phyloP scores from a whole-genome alignment of 1,284 basidiomycete species.

The Sporisorium graminicola region DNA sequence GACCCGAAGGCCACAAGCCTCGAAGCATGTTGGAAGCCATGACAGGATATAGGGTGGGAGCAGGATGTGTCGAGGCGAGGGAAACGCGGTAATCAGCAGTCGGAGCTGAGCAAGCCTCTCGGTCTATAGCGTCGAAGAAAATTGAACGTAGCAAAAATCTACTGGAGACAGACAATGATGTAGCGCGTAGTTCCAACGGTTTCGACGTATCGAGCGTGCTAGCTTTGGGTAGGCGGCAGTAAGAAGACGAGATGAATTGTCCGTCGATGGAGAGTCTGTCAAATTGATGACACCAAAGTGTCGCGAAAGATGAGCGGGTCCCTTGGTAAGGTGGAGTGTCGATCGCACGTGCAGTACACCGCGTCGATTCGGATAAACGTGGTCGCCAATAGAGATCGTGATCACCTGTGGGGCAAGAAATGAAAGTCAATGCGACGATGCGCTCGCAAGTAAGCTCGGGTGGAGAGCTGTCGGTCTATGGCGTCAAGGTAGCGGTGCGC shows the following conservation, averaged over 20 bases:
- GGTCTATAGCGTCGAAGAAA: not conserved
- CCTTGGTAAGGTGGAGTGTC: too few relatives aligned
- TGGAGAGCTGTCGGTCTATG: not conserved
- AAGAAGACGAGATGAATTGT: not conserved
- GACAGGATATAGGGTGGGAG: not conserved
- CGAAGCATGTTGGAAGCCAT: constrained; percentile 65
- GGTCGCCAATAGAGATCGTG: not conserved
- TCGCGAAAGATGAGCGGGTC: not conserved
- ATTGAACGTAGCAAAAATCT: not conserved
- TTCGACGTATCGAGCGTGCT: not conserved
- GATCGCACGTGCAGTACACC: not conserved
- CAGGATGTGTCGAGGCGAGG: too few relatives aligned
- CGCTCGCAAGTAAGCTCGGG: not conserved
- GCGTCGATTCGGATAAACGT: too few relatives aligned
- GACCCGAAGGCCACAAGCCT: constrained; percentile 62
- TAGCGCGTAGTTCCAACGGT: not conserved
- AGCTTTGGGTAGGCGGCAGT: too few relatives aligned
- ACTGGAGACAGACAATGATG: not conserved
- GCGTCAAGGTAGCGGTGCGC: constrained; percentile 1
- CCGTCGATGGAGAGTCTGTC: not conserved
- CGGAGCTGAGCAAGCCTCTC: not conserved
- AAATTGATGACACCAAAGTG: not conserved
- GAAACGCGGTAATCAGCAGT: not conserved
- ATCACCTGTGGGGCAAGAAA: not conserved
- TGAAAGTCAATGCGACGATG: not conserved